Evolutionary conservation across 148 eudicot genomes (phyloP), one percentile per base, ranked within the genome.

Genomic region (Persicaria maculosa): DNA sequence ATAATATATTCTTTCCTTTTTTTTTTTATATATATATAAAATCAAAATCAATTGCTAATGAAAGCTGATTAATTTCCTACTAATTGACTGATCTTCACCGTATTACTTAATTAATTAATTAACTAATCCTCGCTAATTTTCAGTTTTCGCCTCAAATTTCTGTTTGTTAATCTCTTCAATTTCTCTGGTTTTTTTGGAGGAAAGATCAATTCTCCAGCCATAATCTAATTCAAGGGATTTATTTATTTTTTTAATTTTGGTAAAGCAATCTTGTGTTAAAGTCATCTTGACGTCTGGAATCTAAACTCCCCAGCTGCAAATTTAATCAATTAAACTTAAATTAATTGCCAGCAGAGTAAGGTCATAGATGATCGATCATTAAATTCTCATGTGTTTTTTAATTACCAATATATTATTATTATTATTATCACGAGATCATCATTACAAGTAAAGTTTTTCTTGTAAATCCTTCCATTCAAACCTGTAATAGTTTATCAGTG

Each of bases 221-320:
- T 65, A 9, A 20, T 12, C 17, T 14, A 1, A 7, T 31, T 43
- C 62, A 57, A 57, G 31, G 1, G 1, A 31, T 31, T 31, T n/a
- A n/a, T n/a, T n/a, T n/a, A n/a, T 31, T 31, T 31, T 31, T 31
- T 31, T 31, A 31, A 31, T 31, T 31, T 31, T 31, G 40, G 46
- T 65, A 36, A 59, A 65, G 47, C 14, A 4, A 36, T 40, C 45
- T 2, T 65, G 46, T 65, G 14, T 46, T 48, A 48, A 65, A 65
- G 70, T 65, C 31, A 62, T 31, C 16, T 62, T 62, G 68, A 31
- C 68, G 68, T 31, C 68, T 62, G 68, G 70, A 65, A 65, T 65
- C 70, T 65, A n/a, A 65, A 40, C 47, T 65, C 46, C 17, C 36
- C 65, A 59, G 43, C 70, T 65, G 70, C 70, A 62, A 61, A 25